Base-by-base conservation (phyloP, 305 asterid species). In the Fraxinus greggii region DNA sequence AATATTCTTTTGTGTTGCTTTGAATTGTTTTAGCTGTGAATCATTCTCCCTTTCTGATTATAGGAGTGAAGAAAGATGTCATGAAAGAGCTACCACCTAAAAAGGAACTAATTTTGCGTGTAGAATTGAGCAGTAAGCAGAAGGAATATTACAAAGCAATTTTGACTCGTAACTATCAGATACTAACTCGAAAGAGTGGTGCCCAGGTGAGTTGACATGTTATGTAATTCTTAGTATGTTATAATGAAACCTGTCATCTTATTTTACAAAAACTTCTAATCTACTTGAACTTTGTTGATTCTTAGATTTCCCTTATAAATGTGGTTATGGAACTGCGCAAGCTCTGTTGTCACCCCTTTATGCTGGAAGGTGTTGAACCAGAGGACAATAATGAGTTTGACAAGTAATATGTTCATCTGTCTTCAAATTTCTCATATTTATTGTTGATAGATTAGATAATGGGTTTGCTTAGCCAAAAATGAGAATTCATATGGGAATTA, bases 281-380 rank as follows among this genome's bases (percentile, higher is more conserved):
- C 65, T 84, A 54, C 65, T 54, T n/a, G 26, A 51, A 72, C 80
- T 67, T 79, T 86, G 78, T 82, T 79, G 86, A 54, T 82, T 79
- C 79, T 88, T 84, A 97, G 99, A 93, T 92, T 80, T 97, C 99
- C 45, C 98, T 94, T 74, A 92, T 91, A 77, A 97, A 97, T 86
- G 98, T 97, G 91, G 98, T 97, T 85, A 97, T 97, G 98, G 98
- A 97, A 88, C 94, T 97, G 84, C 97, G 98, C 87, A 97, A 97
- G 87, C 98, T 97, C 67, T 97, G 98, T 81, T 93, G 98, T 86
- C 99, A 97, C 86, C 97, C 97, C 69, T 97, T 93, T 86, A 92
- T 97, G 98, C 83, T 97, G 90, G 98, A 93, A 92, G 98, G 98
- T 7, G 98, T 94, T 87, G 98, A 95, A 88, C 99, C 99, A 78